These are phyloP conservation scores for Dryas drummondii DNA, from an alignment of 306 rosid genomes.

Conservation along the genomic window DNA sequence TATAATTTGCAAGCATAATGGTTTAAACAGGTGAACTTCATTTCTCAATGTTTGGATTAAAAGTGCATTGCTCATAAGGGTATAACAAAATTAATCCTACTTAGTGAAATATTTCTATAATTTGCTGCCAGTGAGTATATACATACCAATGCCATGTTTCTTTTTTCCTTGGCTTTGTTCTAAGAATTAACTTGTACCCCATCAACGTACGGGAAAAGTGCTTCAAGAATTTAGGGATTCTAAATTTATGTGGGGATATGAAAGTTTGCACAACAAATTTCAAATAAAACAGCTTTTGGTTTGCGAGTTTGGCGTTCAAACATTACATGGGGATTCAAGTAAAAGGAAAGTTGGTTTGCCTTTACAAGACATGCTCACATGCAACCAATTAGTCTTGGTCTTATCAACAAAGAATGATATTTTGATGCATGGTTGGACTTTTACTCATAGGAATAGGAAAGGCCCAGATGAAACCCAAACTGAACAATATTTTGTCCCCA, in stretches of 20 bases:
- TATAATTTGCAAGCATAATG: too few species aligned
- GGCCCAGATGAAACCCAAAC: background rate
- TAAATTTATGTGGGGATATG: background rate
- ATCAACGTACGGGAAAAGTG: background rate
- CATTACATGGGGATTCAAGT: constrained; percentile 1
- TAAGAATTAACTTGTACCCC: background rate
- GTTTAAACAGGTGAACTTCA: too few species aligned
- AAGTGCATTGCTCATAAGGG: too few species aligned
- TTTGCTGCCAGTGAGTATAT: too few species aligned
- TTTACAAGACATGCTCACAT: constrained; percentile 3
- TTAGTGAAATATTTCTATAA: too few species aligned
- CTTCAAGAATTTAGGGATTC: background rate
- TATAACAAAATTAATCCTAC: too few species aligned
- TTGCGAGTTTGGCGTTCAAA: constrained; percentile 2
- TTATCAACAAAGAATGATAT: too few species aligned
- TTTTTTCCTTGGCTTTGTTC: background rate
- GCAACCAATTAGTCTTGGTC: background rate
- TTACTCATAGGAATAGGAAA: background rate
- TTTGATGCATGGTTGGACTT: background rate
- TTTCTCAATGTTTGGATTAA: too few species aligned
- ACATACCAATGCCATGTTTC: background rate
- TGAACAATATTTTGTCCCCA: background rate
- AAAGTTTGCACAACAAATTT: background rate
- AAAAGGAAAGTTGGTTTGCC: constrained; percentile 5
- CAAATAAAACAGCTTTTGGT: background rate